Evolutionary conservation across 192 early-diverging fungal species (phyloP).

Genomic region (Podila epicladia): DNA sequence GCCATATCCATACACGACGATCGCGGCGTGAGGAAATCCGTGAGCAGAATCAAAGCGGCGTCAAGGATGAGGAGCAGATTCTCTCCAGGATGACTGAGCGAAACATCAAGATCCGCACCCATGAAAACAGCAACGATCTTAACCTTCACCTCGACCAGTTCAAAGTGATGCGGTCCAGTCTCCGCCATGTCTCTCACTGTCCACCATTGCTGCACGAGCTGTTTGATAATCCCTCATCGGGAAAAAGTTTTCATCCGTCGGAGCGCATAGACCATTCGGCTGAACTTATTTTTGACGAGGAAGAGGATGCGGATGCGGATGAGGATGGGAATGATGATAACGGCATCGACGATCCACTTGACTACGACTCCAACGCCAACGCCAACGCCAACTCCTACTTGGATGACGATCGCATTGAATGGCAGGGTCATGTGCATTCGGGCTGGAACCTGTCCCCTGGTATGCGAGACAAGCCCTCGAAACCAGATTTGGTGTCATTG

Average conservation of each 20-base stretch:
- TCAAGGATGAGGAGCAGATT: background rate
- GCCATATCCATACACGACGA: background rate
- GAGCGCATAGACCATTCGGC: conserved; percentile 1
- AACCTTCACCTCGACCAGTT: background rate
- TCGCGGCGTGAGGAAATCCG: background rate
- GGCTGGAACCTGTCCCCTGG: background rate
- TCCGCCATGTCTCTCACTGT: background rate
- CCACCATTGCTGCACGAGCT: background rate
- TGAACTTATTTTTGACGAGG: background rate
- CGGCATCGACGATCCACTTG: background rate
- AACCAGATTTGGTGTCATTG: background rate
- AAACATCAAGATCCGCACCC: conserved; percentile 1
- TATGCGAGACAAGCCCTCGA: conserved; percentile 2
- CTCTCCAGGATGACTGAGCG: background rate
- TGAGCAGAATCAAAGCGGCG: background rate
- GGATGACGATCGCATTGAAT: background rate
- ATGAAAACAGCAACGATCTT: background rate
- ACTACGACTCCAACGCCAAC: background rate
- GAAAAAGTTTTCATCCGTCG: conserved; percentile 2
- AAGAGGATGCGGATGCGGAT: background rate
- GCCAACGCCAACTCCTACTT: background rate
- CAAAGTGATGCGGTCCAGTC: background rate
- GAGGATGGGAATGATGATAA: background rate
- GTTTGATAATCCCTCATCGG: background rate
- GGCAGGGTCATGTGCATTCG: background rate